A percentile compares a stretch with the other conserved stretches of the same genome.
Evolutionary conservation across 2,329 filamentous ascomycete genomes (phyloP).

Genomic region (Metarhizium brunneum): DNA sequence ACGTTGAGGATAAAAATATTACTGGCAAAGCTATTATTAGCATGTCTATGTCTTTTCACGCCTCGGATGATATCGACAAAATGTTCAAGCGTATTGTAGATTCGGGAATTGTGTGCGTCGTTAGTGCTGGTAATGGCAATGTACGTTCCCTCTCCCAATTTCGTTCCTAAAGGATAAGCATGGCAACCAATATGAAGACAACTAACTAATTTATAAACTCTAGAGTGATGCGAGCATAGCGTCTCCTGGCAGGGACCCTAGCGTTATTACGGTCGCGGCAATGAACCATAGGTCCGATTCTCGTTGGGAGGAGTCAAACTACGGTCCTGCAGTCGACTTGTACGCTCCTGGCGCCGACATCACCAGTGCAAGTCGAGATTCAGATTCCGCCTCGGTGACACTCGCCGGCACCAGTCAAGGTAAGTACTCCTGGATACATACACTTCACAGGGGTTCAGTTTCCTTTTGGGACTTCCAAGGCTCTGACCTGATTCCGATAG

Average conservation of each 20-base stretch:
- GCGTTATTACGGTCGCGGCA: slow-evolving; percentile 51
- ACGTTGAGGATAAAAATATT: slow-evolving; percentile 31
- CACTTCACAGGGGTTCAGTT: neutral
- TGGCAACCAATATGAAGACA: neutral
- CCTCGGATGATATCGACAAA: slow-evolving; percentile 42
- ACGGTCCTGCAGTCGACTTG: slow-evolving; percentile 42
- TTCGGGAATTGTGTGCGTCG: slow-evolving; percentile 45
- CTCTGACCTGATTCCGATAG: slow-evolving; percentile 18
- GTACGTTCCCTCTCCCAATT: slow-evolving; percentile 14
- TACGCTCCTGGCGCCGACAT: slow-evolving; percentile 48
- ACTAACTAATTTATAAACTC: slow-evolving; percentile 9
- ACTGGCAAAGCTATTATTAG: slow-evolving; percentile 51
- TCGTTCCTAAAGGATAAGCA: slow-evolving; percentile 3
- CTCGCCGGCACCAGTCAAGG: slow-evolving; percentile 52
- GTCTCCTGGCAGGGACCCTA: slow-evolving; percentile 45
- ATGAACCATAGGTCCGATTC: slow-evolving; percentile 32
- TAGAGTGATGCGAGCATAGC: slow-evolving; percentile 37
- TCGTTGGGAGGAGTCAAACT: slow-evolving; percentile 45
- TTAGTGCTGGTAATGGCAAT: slow-evolving; percentile 52
- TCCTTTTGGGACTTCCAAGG: neutral
- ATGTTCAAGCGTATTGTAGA: slow-evolving; percentile 40
- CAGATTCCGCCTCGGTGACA: slow-evolving; percentile 31
- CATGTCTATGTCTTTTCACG: slow-evolving; percentile 49
- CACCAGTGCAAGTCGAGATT: slow-evolving; percentile 42
- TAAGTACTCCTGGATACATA: slow-evolving; percentile 8